Evolutionary conservation across 2,329 filamentous ascomycete genomes (phyloP).

Genomic region (Ophiobolus disseminans): DNA sequence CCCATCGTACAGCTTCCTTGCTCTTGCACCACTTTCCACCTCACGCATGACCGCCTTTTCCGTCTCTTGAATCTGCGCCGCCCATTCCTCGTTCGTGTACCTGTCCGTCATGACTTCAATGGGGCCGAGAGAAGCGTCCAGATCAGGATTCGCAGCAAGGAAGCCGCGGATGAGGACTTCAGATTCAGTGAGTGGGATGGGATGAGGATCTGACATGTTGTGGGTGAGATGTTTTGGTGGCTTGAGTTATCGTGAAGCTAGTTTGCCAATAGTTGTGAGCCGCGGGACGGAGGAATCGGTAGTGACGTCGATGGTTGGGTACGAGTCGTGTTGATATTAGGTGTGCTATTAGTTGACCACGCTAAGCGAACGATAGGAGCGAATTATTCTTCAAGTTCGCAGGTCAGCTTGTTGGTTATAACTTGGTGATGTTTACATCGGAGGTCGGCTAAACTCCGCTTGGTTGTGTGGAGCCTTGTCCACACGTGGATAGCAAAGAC

Average conservation of each 20-base stretch:
- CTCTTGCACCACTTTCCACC: conserved; percentile 36
- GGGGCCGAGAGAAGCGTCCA: conserved; percentile 36
- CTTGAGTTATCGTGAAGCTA: conserved; percentile 4
- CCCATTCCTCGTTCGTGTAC: conserved; percentile 57
- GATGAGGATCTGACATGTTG: conserved; percentile 27
- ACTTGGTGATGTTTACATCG: conserved; percentile 22
- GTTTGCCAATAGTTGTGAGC: conserved; percentile 5
- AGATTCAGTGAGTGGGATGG: conserved; percentile 41
- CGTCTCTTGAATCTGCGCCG: conserved; percentile 49
- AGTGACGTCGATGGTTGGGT: conserved; percentile 4
- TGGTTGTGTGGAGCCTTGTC: conserved; percentile 21
- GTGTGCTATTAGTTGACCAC: no score
- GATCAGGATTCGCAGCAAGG: conserved; percentile 41
- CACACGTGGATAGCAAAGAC: conserved; percentile 23
- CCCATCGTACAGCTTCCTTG: conserved; percentile 34
- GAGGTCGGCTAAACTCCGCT: conserved; percentile 41
- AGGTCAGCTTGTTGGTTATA: conserved; percentile 24
- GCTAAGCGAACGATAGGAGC: background rate
- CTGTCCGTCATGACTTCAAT: conserved; percentile 49
- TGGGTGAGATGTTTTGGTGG: conserved; percentile 12
- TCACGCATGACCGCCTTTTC: conserved; percentile 37
- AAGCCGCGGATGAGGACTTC: conserved; percentile 42
- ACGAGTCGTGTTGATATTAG: background rate
- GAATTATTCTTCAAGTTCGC: background rate
- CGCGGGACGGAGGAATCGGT: background rate